Percentiles rank a stretch among this genome's conserved stretches.
Conservation (phyloP, 768 basidiomycete species). For the Rhizopogon vesiculosus region DNA sequence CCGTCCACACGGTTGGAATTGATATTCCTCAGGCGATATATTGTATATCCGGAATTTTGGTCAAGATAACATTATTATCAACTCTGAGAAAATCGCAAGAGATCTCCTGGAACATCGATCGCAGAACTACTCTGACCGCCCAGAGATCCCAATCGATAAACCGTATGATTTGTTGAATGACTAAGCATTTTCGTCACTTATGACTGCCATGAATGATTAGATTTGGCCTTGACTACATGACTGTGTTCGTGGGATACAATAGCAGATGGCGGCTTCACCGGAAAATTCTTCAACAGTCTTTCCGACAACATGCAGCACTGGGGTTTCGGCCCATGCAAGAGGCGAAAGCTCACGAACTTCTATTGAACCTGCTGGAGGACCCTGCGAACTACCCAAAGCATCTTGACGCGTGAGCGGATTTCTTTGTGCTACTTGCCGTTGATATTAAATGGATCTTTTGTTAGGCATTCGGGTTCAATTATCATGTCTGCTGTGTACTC, state of each 20-base stretch:
- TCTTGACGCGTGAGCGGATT: not conserved
- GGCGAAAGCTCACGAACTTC: not conserved
- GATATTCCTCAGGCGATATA: not conserved
- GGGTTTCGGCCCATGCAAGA: slow-evolving; percentile 1
- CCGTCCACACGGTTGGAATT: not conserved
- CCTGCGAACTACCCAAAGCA: not conserved
- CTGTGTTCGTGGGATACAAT: slow-evolving; percentile 7
- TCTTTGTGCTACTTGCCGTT: not conserved
- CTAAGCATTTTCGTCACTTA: not conserved
- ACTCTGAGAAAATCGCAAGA: slow-evolving; percentile 7
- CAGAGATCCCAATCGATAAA: not conserved
- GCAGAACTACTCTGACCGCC: slow-evolving; percentile 7
- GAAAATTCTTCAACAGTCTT: slow-evolving; percentile 7
- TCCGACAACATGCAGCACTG: slow-evolving; percentile 1
- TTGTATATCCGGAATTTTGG: not conserved
- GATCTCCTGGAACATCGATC: slow-evolving; percentile 8
- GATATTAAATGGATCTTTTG: not conserved
- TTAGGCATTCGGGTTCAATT: not conserved
- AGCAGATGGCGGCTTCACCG: slow-evolving; percentile 13
- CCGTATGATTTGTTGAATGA: not conserved
- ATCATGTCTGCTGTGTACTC: slow-evolving; percentile 5
- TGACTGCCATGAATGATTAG: not conserved
- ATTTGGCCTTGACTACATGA: slow-evolving; percentile 5
- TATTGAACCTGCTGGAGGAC: not conserved
- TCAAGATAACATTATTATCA: slow-evolving; percentile 6